Conservation (phyloP, 192 early-diverging fungal species). For the Coemansia sp. region DNA sequence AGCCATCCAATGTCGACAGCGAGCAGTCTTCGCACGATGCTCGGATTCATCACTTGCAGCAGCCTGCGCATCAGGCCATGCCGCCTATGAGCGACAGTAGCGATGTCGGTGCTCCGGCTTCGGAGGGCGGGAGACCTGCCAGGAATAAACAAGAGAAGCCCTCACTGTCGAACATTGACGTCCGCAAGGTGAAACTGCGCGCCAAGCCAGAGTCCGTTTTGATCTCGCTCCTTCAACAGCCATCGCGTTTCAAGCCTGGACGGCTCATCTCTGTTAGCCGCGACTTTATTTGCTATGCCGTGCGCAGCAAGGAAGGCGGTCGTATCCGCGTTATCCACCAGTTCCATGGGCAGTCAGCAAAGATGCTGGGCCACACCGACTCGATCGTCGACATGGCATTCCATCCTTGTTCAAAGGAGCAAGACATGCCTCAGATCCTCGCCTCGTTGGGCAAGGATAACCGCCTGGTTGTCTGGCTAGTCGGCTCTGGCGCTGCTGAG, state of each 20-base stretch:
- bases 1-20: slow-evolving; percentile 13
- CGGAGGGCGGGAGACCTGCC: background rate
- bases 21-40: slow-evolving; percentile 8
- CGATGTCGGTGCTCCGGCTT: background rate
- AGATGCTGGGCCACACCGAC: slow-evolving; percentile 54
- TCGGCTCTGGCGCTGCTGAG: slow-evolving; percentile 37
- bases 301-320: slow-evolving; percentile 54
- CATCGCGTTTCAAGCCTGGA: slow-evolving; percentile 40
- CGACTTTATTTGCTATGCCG: slow-evolving; percentile 56
- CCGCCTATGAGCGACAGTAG: slow-evolving; percentile 3
- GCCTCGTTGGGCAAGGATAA: slow-evolving; percentile 55
- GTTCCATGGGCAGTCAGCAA: slow-evolving; percentile 48
- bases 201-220: slow-evolving; percentile 44
- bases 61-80: slow-evolving; percentile 15
- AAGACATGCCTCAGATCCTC: slow-evolving; percentile 44
- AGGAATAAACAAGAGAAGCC: slow-evolving; percentile 14
- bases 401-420: slow-evolving; percentile 48
- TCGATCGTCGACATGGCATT: slow-evolving; percentile 54
- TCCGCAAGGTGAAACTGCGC: slow-evolving; percentile 29
- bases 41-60: slow-evolving; percentile 16
- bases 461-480: slow-evolving; percentile 52
- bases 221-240: slow-evolving; percentile 53
- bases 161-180: slow-evolving; percentile 23
- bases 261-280: slow-evolving; percentile 49
- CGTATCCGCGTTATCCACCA: slow-evolving; percentile 55